Base-by-base conservation (phyloP, 2,329 filamentous ascomycete species). In the Trichoderma polysporum region DNA sequence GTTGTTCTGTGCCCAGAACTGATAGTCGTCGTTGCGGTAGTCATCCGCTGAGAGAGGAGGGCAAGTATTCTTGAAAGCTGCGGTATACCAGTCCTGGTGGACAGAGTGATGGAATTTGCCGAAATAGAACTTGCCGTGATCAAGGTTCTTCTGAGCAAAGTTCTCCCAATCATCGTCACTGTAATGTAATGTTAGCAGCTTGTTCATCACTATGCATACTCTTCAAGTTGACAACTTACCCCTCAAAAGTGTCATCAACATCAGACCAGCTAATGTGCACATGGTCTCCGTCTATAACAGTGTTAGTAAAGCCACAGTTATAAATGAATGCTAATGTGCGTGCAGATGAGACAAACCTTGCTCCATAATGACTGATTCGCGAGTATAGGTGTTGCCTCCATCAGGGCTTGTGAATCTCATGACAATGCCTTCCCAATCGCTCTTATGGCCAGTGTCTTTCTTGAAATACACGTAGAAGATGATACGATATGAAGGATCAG, bases 391-490 rank as follows among this genome's bases (percentile, higher is more conserved):
- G 52, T 58, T 66, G 52, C 68, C 70, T 12, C 66, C 66, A 3
- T 69, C 70, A 13, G 69, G 70, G 3, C 33, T 66, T 13, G 65
- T 68, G 62, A 71, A 73, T 22, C 66, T 69, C 29, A 73, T 64
- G 15, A 73, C 70, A 17, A 67, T 70, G 53, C 69, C 70, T 35
- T 73, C 71, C 71, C 71, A 72, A 39, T 73, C 71, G 35, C 69
- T 71, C 63, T 68, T 73, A 50, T 73, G 70, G 45, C 71, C 71
- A 4, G 71, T 71, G 27, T 73, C 70, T 50, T 72, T 73, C 67
- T 72, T 71, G 63, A 72, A 73, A 64, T 72, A 73, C 22, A 72
- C 69, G 31, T 71, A 71, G 61, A 72, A 73, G 12, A 70, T 70
- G 52, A 73, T 69, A 22, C 68, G 69, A 70, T 70, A 73, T 31